Evolutionary conservation across 352 stramenopile genomes (phyloP).

Genomic region (Globisporangium apiculatum): DNA sequence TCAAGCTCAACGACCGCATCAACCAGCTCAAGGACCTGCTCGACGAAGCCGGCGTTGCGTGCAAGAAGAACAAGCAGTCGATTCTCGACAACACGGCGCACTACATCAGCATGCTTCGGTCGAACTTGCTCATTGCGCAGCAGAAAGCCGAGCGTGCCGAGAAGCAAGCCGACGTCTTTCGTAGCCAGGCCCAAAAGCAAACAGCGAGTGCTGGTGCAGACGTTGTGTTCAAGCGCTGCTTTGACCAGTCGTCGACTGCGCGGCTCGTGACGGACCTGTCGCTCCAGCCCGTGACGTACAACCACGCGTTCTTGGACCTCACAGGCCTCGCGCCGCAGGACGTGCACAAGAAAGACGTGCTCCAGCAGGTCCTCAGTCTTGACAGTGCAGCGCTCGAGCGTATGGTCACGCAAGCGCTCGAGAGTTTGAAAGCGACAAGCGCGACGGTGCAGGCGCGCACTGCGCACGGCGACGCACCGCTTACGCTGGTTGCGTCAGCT

Average conservation of each 20-base stretch:
- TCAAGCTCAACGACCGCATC: constrained; percentile 86
- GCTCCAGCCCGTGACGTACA: constrained; percentile 47
- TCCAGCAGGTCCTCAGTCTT: constrained; percentile 41
- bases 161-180: constrained; percentile 33
- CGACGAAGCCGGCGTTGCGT: constrained; percentile 54
- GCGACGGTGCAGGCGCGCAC: constrained; percentile 44
- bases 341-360: constrained; percentile 24
- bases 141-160: constrained; percentile 52
- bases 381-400: constrained; percentile 40
- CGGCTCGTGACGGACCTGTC: constrained; percentile 42
- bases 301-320: constrained; percentile 46
- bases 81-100: constrained; percentile 59
- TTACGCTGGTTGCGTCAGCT: constrained; percentile 51
- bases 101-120: constrained; percentile 66
- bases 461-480: constrained; percentile 30
- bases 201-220: constrained; percentile 17
- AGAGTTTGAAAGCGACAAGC: constrained; percentile 32
- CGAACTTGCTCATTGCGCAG: constrained; percentile 45
- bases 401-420: constrained; percentile 33
- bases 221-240: constrained; percentile 53
- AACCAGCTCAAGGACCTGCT: constrained; percentile 62
- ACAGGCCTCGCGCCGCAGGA: constrained; percentile 32
- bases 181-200: constrained; percentile 16
- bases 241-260: constrained; percentile 55
- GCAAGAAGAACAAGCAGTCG: constrained; percentile 78